These are phyloP conservation scores for Silene coronaria DNA, from an alignment of 179 eudicot species.

Conservation along the genomic window DNA sequence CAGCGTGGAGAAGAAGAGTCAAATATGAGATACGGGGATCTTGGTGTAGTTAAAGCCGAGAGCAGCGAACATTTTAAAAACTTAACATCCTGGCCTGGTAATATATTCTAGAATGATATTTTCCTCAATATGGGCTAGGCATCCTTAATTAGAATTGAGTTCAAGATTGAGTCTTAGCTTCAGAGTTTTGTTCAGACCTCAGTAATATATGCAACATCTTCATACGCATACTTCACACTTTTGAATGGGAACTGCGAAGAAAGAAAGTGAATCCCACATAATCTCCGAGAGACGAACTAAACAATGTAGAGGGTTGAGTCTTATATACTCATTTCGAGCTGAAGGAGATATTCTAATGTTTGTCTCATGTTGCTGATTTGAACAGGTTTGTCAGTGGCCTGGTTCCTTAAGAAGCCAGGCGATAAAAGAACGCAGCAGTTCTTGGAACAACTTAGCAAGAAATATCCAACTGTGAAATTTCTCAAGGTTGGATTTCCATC, in stretches of 20 bases:
- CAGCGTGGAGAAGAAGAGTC: slow-evolving; percentile 34
- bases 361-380: slow-evolving; percentile 1
- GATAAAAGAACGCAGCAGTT: slow-evolving; percentile 32
- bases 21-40: slow-evolving; percentile 21
- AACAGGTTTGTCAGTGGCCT: slow-evolving; percentile 45
- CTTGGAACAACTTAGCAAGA: slow-evolving; percentile 42
- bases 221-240: too few relatives aligned
- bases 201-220: too few relatives aligned
- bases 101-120: not conserved
- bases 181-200: too few relatives aligned
- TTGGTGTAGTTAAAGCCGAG: slow-evolving; percentile 31
- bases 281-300: too few relatives aligned
- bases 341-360: not conserved
- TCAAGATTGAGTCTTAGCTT: too few relatives aligned
- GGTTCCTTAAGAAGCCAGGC: slow-evolving; percentile 42
- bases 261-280: too few relatives aligned
- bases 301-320: too few relatives aligned
- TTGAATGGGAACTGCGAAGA: too few relatives aligned
- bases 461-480: slow-evolving; percentile 40
- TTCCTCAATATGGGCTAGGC: not conserved
- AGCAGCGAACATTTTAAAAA: slow-evolving; percentile 43
- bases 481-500: slow-evolving; percentile 38
- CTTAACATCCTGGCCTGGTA: slow-evolving; percentile 46
- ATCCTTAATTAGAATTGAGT: not conserved
- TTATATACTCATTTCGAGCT: too few relatives aligned